Evolutionary conservation across 106 monocot species (phyloP).

Genomic region (Apostasia shenzhenica): DNA sequence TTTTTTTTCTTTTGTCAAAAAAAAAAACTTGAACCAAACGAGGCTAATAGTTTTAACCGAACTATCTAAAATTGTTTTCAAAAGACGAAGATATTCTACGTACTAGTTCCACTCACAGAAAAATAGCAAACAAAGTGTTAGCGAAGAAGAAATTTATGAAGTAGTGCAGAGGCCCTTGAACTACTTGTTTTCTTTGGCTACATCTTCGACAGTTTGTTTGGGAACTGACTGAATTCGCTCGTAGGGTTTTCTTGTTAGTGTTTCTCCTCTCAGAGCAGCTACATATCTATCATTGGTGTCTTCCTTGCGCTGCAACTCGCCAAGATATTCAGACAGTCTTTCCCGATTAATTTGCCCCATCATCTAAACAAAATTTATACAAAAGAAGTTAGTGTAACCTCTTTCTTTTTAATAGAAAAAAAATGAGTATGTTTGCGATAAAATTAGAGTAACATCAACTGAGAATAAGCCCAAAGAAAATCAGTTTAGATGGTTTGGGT

Average conservation of each 20-base stretch:
- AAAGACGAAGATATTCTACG: no score
- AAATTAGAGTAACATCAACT: no score
- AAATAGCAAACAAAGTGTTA: neutral
- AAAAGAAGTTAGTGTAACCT: no score
- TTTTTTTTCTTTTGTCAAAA: no score
- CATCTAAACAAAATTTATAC: slow-evolving; percentile 45
- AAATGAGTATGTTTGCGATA: no score
- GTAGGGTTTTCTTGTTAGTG: slow-evolving; percentile 84
- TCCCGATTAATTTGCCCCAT: slow-evolving; percentile 94
- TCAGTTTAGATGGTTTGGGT: no score
- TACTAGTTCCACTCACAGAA: neutral
- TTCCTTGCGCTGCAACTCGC: slow-evolving; percentile 89
- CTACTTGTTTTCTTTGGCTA: slow-evolving; percentile 15
- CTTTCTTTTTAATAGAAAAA: no score
- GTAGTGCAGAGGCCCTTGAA: neutral
- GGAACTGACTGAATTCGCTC: slow-evolving; percentile 71
- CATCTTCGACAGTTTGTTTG: slow-evolving; percentile 8
- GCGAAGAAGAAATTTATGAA: neutral
- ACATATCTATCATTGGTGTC: slow-evolving; percentile 91
- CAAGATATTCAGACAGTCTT: slow-evolving; percentile 83
- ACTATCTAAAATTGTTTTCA: no score
- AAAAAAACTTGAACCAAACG: no score
- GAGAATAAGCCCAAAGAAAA: no score
- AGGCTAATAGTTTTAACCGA: no score
- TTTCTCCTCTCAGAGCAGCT: slow-evolving; percentile 83